Evolutionary conservation across 495 filamentous ascomycete genomes (phyloP).

Genomic region (Pyrenula aspistea): DNA sequence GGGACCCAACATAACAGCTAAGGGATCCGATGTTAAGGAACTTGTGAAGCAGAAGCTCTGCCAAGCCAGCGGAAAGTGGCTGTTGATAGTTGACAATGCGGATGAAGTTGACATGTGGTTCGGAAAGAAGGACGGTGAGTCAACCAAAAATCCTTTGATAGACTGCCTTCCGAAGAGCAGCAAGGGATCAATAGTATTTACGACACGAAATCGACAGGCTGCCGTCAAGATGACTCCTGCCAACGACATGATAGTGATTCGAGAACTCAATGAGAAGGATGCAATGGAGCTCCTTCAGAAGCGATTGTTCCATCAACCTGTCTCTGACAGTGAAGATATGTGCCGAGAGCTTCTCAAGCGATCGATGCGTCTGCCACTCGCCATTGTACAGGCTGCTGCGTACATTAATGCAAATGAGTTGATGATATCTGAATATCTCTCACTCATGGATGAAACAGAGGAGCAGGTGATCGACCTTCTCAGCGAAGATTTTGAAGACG

Average conservation of each 20-base stretch:
- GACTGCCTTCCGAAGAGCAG: conserved; percentile 15
- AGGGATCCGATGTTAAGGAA: conserved; percentile 11
- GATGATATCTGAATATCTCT: conserved; percentile 27
- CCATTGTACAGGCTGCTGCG: conserved; percentile 28
- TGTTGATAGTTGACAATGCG: conserved; percentile 29
- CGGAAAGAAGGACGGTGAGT: background rate
- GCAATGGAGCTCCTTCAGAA: conserved; percentile 12
- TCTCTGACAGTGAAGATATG: conserved; percentile 8
- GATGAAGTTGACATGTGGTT: conserved; percentile 24
- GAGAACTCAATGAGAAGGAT: conserved; percentile 14
- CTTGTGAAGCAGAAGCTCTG: conserved; percentile 20
- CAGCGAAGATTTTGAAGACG: conserved; percentile 37
- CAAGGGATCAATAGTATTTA: conserved; percentile 24
- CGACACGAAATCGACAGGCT: conserved; percentile 18
- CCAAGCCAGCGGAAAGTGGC: conserved; percentile 17
- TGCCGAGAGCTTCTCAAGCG: conserved; percentile 11
- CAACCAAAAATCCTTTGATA: conserved; percentile 1
- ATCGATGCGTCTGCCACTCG: conserved; percentile 25
- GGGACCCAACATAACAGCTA: conserved; percentile 8
- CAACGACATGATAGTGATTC: conserved; percentile 12
- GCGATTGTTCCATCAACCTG: conserved; percentile 12
- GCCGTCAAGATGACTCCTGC: conserved; percentile 10
- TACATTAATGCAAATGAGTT: conserved; percentile 31
- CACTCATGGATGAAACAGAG: conserved; percentile 27
- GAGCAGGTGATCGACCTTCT: conserved; percentile 26